phyloP scores from a whole-genome alignment of 2,329 filamentous ascomycete genomes.

The Botrytis aclada region DNA sequence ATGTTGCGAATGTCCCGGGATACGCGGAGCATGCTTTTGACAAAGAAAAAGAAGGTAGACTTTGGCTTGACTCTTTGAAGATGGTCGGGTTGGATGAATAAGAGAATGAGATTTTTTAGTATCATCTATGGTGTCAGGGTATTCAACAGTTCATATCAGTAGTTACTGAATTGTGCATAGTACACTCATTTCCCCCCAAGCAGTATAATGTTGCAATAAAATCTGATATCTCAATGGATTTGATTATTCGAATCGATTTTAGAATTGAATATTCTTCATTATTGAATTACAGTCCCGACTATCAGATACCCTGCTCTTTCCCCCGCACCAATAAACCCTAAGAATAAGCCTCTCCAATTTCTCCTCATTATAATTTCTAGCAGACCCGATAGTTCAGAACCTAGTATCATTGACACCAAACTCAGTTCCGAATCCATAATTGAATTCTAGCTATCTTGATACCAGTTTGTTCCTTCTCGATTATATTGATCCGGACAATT shows the following conservation, averaged over 20 bases:
- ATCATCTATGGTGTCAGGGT: neutral
- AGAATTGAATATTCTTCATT: too few species aligned
- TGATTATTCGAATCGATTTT: too few species aligned
- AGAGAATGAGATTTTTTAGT: neutral
- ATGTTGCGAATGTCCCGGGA: neutral
- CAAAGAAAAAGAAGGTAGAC: neutral
- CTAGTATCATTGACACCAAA: neutral
- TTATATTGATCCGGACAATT: neutral
- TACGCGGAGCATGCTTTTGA: neutral
- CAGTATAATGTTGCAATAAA: neutral
- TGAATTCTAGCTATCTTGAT: neutral
- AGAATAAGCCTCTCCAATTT: neutral
- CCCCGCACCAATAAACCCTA: neutral
- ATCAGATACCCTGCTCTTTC: neutral
- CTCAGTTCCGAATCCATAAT: neutral
- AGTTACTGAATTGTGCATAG: neutral
- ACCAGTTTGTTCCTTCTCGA: neutral
- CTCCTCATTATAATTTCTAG: neutral
- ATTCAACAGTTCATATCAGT: neutral
- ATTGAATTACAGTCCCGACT: too few species aligned
- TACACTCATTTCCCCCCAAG: neutral
- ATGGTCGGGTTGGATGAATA: neutral
- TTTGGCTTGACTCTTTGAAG: neutral
- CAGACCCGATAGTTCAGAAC: neutral
- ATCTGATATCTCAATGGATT: too few species aligned